Conservation (phyloP, 2,329 filamentous ascomycete species). For the Diaporthe australafricana region DNA sequence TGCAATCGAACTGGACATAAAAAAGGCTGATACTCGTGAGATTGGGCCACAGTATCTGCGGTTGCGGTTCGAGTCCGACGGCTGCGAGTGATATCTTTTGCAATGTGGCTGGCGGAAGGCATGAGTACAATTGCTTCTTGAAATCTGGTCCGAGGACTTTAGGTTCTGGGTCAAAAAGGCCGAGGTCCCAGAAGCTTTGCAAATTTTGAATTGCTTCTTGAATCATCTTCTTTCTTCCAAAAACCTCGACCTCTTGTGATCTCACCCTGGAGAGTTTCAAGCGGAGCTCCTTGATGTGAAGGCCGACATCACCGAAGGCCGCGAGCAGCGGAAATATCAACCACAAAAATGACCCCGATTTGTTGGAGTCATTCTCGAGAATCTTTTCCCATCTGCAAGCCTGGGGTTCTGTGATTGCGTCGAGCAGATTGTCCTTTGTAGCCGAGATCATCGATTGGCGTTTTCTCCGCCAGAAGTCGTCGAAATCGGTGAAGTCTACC, state of each 20-base stretch:
- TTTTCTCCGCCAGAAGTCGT: background rate
- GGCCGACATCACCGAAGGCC: background rate
- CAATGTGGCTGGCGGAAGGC: background rate
- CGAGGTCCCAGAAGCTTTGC: background rate
- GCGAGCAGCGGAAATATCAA: background rate
- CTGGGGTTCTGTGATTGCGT: background rate
- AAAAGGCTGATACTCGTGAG: background rate
- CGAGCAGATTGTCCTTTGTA: background rate
- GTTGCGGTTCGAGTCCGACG: background rate
- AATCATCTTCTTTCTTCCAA: background rate
- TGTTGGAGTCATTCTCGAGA: accelerated
- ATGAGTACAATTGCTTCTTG: background rate
- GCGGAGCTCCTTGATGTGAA: background rate
- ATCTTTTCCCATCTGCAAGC: background rate
- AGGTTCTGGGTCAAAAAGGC: accelerated
- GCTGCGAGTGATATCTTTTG: background rate
- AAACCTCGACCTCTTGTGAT: no score
- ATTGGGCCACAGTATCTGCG: background rate
- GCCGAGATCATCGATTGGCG: background rate
- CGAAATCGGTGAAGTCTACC: background rate
- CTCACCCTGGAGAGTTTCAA: no score
- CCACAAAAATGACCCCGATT: accelerated
- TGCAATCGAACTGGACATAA: accelerated
- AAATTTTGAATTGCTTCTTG: background rate
- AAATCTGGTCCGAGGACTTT: accelerated